These are phyloP conservation scores for Flaveria floridana DNA, from an alignment of 140 eudicot species.

Conservation along the genomic window DNA sequence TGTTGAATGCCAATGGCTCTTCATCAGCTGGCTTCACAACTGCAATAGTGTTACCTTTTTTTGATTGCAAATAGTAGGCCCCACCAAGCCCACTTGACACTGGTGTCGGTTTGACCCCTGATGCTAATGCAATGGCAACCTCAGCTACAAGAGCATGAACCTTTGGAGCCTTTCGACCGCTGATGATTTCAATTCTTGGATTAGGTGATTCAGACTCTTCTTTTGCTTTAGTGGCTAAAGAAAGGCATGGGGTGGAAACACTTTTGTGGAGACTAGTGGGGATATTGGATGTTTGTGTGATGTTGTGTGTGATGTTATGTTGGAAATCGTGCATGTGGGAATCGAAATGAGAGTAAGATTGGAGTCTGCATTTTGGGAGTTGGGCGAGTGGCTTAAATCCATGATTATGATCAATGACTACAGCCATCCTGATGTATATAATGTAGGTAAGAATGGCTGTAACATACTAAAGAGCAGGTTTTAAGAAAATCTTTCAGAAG, in stretches of 20 bases:
- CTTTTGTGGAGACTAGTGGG: constrained; percentile 63
- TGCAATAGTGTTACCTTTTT: constrained; percentile 61
- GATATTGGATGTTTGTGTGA: constrained; percentile 40
- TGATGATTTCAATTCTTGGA: constrained; percentile 66
- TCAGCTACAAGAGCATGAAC: constrained; percentile 78
- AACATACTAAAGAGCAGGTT: constrained; percentile 55
- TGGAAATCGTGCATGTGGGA: constrained; percentile 56
- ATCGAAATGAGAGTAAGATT: constrained; percentile 79
- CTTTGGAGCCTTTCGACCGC: constrained; percentile 66
- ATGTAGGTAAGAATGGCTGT: constrained; percentile 47
- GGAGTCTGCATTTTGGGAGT: constrained; percentile 85
- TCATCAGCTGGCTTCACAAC: constrained; percentile 95
- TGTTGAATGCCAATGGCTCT: constrained; percentile 91
- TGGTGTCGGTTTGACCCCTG: constrained; percentile 70
- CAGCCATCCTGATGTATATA: constrained; percentile 72
- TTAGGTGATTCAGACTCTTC: constrained; percentile 51
- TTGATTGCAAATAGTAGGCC: constrained; percentile 63
- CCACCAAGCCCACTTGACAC: constrained; percentile 89
- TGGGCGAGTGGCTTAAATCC: constrained; percentile 64
- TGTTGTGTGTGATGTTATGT: constrained; percentile 45
- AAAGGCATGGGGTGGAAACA: constrained; percentile 87
- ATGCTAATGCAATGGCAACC: constrained; percentile 86
- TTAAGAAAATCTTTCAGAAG: constrained; percentile 50
- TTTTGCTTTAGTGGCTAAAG: constrained; percentile 42
- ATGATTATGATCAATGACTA: constrained; percentile 63